phyloP scores from a whole-genome alignment of 345 rosid species.

The Sonneratia alba region DNA sequence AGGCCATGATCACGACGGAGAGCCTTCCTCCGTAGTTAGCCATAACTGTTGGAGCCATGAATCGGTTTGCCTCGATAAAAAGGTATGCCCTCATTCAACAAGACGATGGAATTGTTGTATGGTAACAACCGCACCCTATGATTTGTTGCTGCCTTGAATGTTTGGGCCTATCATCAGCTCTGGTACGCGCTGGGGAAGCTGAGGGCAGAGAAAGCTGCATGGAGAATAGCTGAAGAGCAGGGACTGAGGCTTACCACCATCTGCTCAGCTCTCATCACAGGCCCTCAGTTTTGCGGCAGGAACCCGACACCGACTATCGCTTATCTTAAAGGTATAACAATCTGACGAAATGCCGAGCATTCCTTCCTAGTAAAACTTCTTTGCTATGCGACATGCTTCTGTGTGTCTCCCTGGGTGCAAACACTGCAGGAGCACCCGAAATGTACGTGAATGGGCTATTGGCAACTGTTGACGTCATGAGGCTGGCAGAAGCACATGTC shows the following conservation, averaged over 20 bases:
- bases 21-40: conserved; percentile 33
- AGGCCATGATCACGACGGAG: conserved; percentile 22
- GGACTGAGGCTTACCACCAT: conserved; percentile 50
- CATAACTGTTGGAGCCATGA: conserved; percentile 80
- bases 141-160: background rate
- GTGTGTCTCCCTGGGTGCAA: too few species aligned
- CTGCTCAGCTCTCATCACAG: conserved; percentile 60
- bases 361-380: background rate
- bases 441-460: conserved; percentile 45
- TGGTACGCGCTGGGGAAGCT: conserved; percentile 86
- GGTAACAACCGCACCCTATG: background rate
- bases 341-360: background rate
- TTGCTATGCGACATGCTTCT: too few species aligned
- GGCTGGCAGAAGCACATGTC: conserved; percentile 58
- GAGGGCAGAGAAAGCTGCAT: conserved; percentile 61
- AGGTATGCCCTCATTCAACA: conserved; percentile 28
- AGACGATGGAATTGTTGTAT: too few species aligned
- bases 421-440: conserved; percentile 43
- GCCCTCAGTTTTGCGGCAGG: conserved; percentile 40
- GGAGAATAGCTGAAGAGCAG: conserved; percentile 44
- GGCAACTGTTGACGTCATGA: conserved; percentile 53
- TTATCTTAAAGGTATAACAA: conserved; percentile 40
- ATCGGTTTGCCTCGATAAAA: conserved; percentile 49
- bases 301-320: conserved; percentile 67
- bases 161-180: conserved; percentile 28